phyloP scores from a whole-genome alignment of 306 rosid species.

The Cucumis cinereus region DNA sequence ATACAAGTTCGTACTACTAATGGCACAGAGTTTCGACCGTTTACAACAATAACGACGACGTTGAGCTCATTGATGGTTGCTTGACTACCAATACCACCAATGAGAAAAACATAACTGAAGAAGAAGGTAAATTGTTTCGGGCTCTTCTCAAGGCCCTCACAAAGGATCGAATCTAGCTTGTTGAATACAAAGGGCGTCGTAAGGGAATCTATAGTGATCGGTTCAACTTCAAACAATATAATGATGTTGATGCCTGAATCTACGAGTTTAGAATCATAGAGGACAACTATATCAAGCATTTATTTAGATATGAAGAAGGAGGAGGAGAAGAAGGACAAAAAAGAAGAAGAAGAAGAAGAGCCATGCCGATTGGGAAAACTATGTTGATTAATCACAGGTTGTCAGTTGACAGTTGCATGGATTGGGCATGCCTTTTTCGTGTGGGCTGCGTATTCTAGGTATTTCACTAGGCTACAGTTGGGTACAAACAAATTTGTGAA shows the following conservation, averaged over 20 bases:
- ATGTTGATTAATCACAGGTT: no score
- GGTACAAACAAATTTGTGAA: no score
- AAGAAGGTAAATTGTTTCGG: conserved; percentile 20
- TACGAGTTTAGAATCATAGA: conserved; percentile 12
- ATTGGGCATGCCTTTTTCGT: no score
- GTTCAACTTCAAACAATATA: conserved; percentile 31
- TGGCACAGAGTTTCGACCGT: conserved; percentile 16
- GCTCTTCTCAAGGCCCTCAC: conserved; percentile 21
- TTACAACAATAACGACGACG: background rate
- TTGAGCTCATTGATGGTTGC: background rate
- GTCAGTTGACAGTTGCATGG: no score
- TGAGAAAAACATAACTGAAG: conserved; percentile 15
- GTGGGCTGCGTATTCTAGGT: no score
- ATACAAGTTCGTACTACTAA: conserved; percentile 6
- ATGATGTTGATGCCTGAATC: conserved; percentile 14
- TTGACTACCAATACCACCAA: conserved; percentile 32
- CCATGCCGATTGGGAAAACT: no score
- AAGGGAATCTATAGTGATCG: conserved; percentile 32
- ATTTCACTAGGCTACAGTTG: no score
- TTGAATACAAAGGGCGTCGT: conserved; percentile 21
- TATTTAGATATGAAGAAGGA: no score
- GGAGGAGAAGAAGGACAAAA: no score
- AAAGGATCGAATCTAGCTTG: conserved; percentile 16
- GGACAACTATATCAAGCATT: conserved; percentile 5
- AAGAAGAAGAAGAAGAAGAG: no score